Evolutionary conservation across 257 asterid genomes (phyloP).

Genomic region (Solanum commersonii): DNA sequence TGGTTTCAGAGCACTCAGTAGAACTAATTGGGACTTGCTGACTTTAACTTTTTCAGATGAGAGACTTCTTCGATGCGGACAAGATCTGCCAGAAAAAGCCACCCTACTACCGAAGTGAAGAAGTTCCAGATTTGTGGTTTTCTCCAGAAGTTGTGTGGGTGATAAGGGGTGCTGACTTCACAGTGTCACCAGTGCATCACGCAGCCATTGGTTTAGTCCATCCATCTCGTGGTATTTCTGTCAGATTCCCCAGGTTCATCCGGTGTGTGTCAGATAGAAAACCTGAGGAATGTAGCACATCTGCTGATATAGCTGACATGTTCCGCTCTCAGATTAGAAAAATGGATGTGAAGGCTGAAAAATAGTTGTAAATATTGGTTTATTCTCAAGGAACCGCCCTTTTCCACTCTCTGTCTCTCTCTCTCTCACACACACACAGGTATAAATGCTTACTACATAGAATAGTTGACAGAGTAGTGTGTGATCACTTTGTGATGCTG

Average conservation of each 20-base stretch:
- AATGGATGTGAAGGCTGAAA: conserved; percentile 43
- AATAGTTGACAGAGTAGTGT: neutral
- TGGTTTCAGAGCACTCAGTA: neutral
- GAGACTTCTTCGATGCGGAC: conserved; percentile 54
- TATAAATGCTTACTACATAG: neutral
- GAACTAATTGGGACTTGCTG: neutral
- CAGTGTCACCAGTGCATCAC: conserved; percentile 75
- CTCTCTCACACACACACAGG: neutral
- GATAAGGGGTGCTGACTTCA: conserved; percentile 76
- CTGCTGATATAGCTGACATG: conserved; percentile 64
- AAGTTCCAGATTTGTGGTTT: conserved; percentile 81
- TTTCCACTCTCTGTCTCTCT: neutral
- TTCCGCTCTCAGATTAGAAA: conserved; percentile 60
- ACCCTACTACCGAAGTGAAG: conserved; percentile 59
- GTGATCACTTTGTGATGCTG: neutral
- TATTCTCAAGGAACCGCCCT: neutral
- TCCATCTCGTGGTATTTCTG: conserved; percentile 76
- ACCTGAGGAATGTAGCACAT: conserved; percentile 79
- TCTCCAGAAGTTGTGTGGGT: conserved; percentile 71
- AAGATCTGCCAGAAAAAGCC: conserved; percentile 53
- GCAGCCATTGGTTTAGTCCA: conserved; percentile 76
- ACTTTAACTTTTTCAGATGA: conserved; percentile 39
- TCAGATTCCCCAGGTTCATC: conserved; percentile 70
- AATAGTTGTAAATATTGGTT: neutral
- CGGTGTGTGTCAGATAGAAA: conserved; percentile 48